Evolutionary conservation across 1,139 yeast genomes (phyloP).

Genomic region (Hyphopichia fennica): DNA sequence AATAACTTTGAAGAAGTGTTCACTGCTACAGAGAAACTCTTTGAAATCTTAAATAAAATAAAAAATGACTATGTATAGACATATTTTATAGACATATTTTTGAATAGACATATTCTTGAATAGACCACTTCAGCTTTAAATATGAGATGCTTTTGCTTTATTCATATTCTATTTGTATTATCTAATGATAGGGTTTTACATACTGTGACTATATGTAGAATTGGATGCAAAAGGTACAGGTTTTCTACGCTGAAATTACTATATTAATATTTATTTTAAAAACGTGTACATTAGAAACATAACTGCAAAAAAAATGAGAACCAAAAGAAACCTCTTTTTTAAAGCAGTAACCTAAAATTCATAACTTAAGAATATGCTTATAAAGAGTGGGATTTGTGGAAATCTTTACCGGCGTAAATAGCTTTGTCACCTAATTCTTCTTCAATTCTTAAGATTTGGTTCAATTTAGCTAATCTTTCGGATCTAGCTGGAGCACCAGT

Average conservation of each 20-base stretch:
- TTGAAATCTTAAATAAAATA: conserved; percentile 31
- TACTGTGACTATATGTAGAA: too few relatives aligned
- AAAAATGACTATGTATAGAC: conserved; percentile 1
- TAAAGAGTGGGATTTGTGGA: conserved; percentile 53
- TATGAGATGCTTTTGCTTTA: too few relatives aligned
- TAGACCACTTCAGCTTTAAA: too few relatives aligned
- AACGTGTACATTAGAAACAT: conserved; percentile 2
- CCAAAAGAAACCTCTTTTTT: background rate
- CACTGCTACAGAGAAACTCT: conserved; percentile 45
- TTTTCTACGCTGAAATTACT: too few relatives aligned
- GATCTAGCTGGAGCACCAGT: conserved; percentile 99
- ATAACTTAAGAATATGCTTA: conserved; percentile 19
- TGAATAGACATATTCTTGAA: too few relatives aligned
- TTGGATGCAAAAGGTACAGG: too few relatives aligned
- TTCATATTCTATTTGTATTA: too few relatives aligned
- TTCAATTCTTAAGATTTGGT: conserved; percentile 96
- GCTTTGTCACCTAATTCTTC: conserved; percentile 97
- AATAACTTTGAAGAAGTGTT: conserved; percentile 70
- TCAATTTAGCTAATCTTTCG: conserved; percentile 96
- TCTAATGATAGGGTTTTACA: too few relatives aligned
- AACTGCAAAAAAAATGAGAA: background rate
- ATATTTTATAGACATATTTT: too few relatives aligned
- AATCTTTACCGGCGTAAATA: conserved; percentile 86
- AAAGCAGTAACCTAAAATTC: background rate
- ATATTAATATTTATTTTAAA: too few relatives aligned